Base-by-base conservation (phyloP, 2,329 filamentous ascomycete species). In the Pseudogymnoascus pannorum region DNA sequence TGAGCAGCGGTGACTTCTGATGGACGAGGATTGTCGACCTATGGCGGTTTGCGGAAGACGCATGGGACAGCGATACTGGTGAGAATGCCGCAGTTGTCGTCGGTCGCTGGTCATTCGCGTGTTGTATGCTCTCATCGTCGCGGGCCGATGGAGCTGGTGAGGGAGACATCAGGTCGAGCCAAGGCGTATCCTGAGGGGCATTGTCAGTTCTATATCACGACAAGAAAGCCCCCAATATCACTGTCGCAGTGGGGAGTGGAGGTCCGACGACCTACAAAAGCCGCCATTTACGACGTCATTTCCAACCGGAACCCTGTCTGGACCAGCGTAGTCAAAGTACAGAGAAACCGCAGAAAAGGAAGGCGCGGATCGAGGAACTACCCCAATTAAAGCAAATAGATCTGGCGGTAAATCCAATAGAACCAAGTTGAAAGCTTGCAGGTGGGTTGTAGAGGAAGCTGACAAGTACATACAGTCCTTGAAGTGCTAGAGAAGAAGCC, bases 21-120 rank as follows among this genome's bases (percentile, higher is more conserved):
- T 97, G 92, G 18, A 99, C 92, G 68, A 97, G 86, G 68, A 99
- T 92, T 62, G 91, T 95, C 16, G 91, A 95, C 51, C 91, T 86
- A 64, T 93, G 88, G 71, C 89, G 88, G 42, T 86, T 85, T 36
- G 86, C 83, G 9, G 83, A 81, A 31, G 82, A 78, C 62, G 80
- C 77, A 60, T 79, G 79, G 54, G 87, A 87, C 67, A 92, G 83
- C 20, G 88, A 91, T 20, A 87, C 83, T 31, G 94, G 92, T 4
- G 93, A 94, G 78, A 99, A 99, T 70, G 90, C 84, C 66, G 94
- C 94, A 72, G 89, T 86, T 51, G 93, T 97, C 54, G 91, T 88
- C 61, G 84, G 81, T 66, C 77, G 78, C 64, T 75, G 76, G 74
- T 73, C 71, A 54, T 64, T 61, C 59, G 61, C 38, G 31, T 64